Conservation (phyloP, 257 asterid species). For the Przewalskia tangutica region DNA sequence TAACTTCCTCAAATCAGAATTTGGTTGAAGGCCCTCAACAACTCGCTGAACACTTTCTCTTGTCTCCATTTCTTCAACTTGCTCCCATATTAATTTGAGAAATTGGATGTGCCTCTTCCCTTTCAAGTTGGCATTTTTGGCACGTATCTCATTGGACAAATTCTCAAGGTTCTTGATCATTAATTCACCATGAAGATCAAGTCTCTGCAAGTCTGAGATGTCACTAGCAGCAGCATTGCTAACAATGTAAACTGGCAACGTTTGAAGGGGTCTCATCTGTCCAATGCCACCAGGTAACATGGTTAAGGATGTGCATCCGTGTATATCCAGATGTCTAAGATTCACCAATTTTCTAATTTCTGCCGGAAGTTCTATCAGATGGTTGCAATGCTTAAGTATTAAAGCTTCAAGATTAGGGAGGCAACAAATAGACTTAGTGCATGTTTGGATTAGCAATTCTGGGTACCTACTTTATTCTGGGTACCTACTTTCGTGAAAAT, state of each 20-base stretch:
- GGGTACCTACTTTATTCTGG: too few relatives aligned
- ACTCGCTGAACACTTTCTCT: neutral
- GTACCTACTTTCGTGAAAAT: too few relatives aligned
- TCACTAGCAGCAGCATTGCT: neutral
- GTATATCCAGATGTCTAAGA: conserved; percentile 9
- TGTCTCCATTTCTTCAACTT: neutral
- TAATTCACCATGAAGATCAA: neutral
- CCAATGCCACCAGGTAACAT: conserved; percentile 4
- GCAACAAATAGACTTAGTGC: conserved; percentile 6
- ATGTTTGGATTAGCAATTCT: too few relatives aligned
- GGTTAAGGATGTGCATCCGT: neutral
- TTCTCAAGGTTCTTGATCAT: conserved; percentile 9
- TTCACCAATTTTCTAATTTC: conserved; percentile 1
- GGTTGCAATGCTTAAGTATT: neutral
- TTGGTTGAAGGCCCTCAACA: conserved; percentile 3
- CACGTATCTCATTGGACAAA: neutral
- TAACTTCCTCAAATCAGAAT: conserved; percentile 1
- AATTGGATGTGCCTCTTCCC: neutral
- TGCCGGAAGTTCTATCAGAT: neutral
- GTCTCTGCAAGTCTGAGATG: conserved; percentile 7
- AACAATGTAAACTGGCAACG: neutral
- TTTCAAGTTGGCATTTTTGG: conserved; percentile 4
- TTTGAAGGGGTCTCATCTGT: conserved; percentile 3
- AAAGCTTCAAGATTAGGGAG: conserved; percentile 4
- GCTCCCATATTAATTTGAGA: neutral